phyloP scores from a whole-genome alignment of 2,329 filamentous ascomycete species.

The Dothiorella sarmentorum region DNA sequence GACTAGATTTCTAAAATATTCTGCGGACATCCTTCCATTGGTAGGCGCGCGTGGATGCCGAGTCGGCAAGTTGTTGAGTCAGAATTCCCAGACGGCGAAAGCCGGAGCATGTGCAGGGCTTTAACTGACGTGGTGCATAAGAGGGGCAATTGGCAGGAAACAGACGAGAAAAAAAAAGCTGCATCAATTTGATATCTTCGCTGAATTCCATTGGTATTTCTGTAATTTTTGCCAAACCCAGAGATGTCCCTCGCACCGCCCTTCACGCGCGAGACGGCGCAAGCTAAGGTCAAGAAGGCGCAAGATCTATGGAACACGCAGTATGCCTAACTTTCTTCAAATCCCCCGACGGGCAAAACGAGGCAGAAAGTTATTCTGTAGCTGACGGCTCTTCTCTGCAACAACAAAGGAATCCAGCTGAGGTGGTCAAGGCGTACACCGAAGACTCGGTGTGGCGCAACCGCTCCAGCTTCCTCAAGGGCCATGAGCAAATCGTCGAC shows the following conservation, averaged over 20 bases:
- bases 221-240: background rate
- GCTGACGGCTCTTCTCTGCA: background rate
- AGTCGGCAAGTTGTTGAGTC: constrained; percentile 7
- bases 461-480: constrained; percentile 64
- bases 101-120: no score
- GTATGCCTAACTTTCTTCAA: constrained; percentile 41
- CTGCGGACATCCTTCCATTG: background rate
- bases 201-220: background rate
- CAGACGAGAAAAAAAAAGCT: background rate
- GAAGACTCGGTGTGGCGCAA: constrained; percentile 78
- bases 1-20: background rate
- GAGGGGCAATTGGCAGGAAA: background rate
- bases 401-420: constrained; percentile 59
- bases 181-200: no score
- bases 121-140: background rate
- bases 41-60: background rate
- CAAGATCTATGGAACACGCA: constrained; percentile 80
- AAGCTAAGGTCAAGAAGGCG: constrained; percentile 75
- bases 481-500: constrained; percentile 62
- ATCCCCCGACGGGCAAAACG: constrained; percentile 15
- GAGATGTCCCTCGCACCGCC: constrained; percentile 59
- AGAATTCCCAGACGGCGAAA: no score
- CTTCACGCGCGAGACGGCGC: constrained; percentile 70
- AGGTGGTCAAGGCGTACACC: constrained; percentile 71
- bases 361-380: background rate